Base-by-base conservation (phyloP, 495 filamentous ascomycete species). In the Peziza echinospora region DNA sequence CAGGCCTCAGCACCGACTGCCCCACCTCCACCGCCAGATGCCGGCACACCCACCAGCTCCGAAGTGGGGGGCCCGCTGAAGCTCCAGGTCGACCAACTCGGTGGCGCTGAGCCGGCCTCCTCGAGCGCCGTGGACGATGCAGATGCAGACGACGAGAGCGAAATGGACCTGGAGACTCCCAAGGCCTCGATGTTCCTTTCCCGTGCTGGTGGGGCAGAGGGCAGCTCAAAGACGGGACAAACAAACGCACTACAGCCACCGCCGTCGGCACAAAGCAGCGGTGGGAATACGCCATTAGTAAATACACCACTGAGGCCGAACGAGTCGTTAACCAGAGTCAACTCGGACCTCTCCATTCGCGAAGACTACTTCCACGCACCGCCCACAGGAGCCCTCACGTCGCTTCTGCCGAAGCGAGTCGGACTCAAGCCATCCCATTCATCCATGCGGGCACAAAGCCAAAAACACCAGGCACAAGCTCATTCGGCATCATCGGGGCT, bases 351-450 rank as follows among this genome's bases (percentile, higher is more conserved):
- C 13, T 46, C 28, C n/a, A 41, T 55, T 13, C 37, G 50, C 13
- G 56, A 59, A 52, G 50, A 59, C 46, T 59, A 59, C 44, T 59
- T 59, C 46, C 47, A 51, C 2, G 47, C 56, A 0, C 52, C 56
- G 9, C 37, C 53, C 10, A 49, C 56, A 26, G 46, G 1, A 5
- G 49, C 25, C 47, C 47, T 21, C 43, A 46, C 19, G 21, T 56
- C 11, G 42, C 51, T 26, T 42, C 49, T 17, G 45, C n/a, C n/a
- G n/a, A n/a, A n/a, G n/a, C n/a, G n/a, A n/a, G n/a, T n/a, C n/a
- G n/a, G n/a, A n/a, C n/a, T n/a, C n/a, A n/a, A n/a, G n/a, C n/a
- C n/a, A n/a, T n/a, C n/a, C n/a, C n/a, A n/a, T n/a, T 53, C 10
- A 49, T 52, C 16, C 13, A 21, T 11, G 7, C 19, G 16, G 21